Conservation (phyloP, 2,329 filamentous ascomycete genomes). For the Fusarium sp. region DNA sequence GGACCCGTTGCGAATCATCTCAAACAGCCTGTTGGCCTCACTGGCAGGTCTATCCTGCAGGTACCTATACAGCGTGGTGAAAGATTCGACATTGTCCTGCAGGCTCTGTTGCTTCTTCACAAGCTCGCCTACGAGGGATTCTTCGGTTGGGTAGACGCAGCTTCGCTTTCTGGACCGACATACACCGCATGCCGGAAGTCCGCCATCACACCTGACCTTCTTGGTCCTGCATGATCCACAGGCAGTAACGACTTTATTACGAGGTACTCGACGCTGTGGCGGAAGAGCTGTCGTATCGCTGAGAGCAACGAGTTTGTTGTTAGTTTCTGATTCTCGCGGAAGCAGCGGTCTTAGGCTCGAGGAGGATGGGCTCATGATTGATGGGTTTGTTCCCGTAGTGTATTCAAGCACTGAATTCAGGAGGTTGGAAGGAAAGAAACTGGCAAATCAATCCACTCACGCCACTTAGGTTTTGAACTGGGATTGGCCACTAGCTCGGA, state of each 20-base stretch:
- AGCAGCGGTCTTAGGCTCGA: background rate
- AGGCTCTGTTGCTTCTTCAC: background rate
- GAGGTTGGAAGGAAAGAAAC: too few relatives aligned
- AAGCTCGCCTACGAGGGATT: accelerated
- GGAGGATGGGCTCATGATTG: background rate
- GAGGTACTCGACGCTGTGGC: background rate
- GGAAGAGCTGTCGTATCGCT: background rate
- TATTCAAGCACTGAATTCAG: too few relatives aligned
- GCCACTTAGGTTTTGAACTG: too few relatives aligned
- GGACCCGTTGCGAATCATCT: background rate
- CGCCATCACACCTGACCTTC: background rate
- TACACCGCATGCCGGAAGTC: background rate
- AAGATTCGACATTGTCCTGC: background rate
- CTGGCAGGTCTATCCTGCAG: background rate
- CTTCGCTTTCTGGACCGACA: accelerated
- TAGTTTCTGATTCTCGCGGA: background rate
- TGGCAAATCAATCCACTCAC: too few relatives aligned
- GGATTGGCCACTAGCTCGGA: too few relatives aligned
- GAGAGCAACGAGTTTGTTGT: too few relatives aligned
- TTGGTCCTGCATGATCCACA: background rate
- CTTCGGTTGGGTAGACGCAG: background rate
- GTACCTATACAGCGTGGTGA: background rate
- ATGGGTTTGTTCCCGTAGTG: too few relatives aligned
- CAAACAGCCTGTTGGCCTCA: background rate
- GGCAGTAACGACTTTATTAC: background rate